phyloP scores from a whole-genome alignment of 352 stramenopile species.

The Phytophthora fragariaefolia region DNA sequence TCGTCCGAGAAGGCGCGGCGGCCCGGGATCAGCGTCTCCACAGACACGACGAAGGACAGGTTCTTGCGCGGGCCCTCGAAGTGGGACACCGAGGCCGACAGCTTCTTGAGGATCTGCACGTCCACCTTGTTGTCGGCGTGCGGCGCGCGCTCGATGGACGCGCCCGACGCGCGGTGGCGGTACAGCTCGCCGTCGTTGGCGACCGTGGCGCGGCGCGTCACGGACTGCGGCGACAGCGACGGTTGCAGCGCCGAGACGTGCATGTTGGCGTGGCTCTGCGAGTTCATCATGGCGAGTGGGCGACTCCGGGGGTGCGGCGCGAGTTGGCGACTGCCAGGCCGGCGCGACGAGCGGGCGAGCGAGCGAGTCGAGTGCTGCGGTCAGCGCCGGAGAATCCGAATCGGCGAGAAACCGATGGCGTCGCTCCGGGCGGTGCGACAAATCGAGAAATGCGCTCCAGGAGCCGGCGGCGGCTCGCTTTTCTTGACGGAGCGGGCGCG shows the following conservation, averaged over 20 bases:
- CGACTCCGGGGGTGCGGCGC: neutral
- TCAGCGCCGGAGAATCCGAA: neutral
- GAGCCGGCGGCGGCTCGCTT: constrained; percentile 5
- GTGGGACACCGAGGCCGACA: constrained; percentile 77
- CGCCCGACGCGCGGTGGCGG: constrained; percentile 23
- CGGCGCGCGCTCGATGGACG: constrained; percentile 52
- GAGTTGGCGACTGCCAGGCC: constrained; percentile 13
- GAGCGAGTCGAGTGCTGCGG: neutral
- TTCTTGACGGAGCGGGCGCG: constrained; percentile 10
- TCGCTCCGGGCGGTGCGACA: constrained; percentile 14
- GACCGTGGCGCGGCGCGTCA: constrained; percentile 45
- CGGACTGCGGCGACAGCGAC: constrained; percentile 50
- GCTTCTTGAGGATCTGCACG: constrained; percentile 83
- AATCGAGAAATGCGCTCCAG: constrained; percentile 24
- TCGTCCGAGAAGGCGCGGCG: constrained; percentile 63
- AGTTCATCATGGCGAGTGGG: constrained; percentile 28
- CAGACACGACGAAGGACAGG: constrained; percentile 80
- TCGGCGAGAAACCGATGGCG: constrained; percentile 20
- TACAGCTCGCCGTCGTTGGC: constrained; percentile 46
- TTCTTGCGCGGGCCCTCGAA: constrained; percentile 74
- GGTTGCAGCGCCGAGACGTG: constrained; percentile 45
- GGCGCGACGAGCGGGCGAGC: neutral
- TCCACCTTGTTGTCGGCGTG: constrained; percentile 52
- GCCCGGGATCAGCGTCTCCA: constrained; percentile 73
- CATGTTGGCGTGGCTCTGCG: constrained; percentile 42